Evolutionary conservation across 2,329 filamentous ascomycete genomes (phyloP), one percentile per base, ranked within the genome.

Genomic region (Bertia moriformis): DNA sequence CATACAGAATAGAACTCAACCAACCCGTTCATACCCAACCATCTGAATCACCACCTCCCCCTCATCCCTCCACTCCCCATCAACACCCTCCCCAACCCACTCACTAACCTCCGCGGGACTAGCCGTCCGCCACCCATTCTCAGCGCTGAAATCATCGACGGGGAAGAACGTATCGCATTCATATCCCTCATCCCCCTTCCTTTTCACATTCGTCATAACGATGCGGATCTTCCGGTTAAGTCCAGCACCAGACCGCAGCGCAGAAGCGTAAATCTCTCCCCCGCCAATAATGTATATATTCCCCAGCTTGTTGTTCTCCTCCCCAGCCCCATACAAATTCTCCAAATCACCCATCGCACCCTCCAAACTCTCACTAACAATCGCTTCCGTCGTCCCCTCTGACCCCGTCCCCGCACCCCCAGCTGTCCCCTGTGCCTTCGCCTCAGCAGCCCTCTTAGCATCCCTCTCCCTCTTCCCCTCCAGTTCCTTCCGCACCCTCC

Each of bases 231-330:
- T 10, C 22, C 22, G 7, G n/a, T 27, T n/a, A 7, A 10, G 7
- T n/a, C n/a, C 22, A 13, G 12, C 32, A 7, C 32, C 32, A 7
- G 15, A 7, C 32, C 32, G 10, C 45, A 79, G 51, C 15, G 69
- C 65, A 22, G 63, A 56, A 19, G 56, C 53, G 49, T 79, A 80
- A 30, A 80, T 65, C 51, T 67, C 67, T 39, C 64, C 65, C 1
- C 75, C 75, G 3, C 75, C 75, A 49, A 80, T 79, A 10, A 78
- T 61, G 52, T 67, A 78, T 1, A 73, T 57, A 40, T 64, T 60
- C 2, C 65, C 66, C 30, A 71, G 43, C 3, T 45, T 49, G 18
- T 50, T 47, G 27, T 45, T 19, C 4, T 40, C 37, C 35, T 41
- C 46, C 43, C 45, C 53, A 33, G 22, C 39, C 15, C 30, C 33